Evolutionary conservation across 768 basidiomycete genomes (phyloP).

Genomic region (Serendipita sp.): DNA sequence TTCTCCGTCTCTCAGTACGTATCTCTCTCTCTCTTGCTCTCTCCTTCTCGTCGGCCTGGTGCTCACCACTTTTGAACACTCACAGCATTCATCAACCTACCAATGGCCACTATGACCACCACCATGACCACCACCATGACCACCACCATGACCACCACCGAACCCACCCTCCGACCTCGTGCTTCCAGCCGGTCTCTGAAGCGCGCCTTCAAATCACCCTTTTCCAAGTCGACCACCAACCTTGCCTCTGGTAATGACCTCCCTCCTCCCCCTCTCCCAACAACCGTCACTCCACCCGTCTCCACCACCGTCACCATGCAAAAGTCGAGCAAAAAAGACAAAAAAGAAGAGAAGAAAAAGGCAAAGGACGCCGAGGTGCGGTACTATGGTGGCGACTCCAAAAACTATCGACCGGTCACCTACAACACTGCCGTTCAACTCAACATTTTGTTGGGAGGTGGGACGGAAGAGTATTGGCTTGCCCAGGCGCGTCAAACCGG

Average conservation of each 20-base stretch:
- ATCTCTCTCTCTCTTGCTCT: slow-evolving; percentile 11
- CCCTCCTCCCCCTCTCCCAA: not conserved
- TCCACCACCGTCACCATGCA: not conserved
- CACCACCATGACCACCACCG: not conserved
- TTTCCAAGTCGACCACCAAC: not conserved
- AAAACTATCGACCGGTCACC: not conserved
- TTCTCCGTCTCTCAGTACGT: not conserved
- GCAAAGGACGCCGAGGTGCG: not conserved
- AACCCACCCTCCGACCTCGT: not conserved
- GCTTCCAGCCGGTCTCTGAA: not conserved
- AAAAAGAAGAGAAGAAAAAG: not conserved
- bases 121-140: not conserved
- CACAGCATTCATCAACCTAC: slow-evolving; percentile 6
- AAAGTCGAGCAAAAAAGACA: not conserved
- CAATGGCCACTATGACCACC: not conserved
- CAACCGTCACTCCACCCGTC: not conserved
- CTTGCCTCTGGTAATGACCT: not conserved
- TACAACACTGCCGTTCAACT: not conserved
- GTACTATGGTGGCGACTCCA: not conserved
- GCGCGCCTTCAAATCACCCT: not conserved
- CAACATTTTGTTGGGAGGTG: not conserved
- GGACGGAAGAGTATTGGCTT: not conserved
- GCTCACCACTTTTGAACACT: slow-evolving; percentile 13
- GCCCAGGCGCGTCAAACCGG: not conserved
- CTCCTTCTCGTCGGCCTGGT: slow-evolving; percentile 13